A percentile compares a stretch with the other conserved stretches of the same genome.
phyloP scores from a whole-genome alignment of 2,329 filamentous ascomycete species.

The Trichoderma sp. region DNA sequence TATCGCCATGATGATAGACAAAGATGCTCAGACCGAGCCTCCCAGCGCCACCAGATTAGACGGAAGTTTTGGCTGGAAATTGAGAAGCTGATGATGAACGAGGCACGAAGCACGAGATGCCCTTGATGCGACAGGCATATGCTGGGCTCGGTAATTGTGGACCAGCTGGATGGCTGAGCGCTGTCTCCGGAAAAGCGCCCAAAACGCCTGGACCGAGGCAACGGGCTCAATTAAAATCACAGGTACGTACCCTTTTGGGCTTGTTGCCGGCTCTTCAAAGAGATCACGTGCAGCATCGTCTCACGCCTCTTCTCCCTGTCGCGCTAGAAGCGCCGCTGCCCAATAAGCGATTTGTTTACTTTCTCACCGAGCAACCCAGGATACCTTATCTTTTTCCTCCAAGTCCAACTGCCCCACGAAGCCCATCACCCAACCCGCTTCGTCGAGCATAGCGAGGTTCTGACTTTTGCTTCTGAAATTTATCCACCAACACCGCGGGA shows the following conservation, averaged over 20 bases:
- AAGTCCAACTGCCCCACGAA: conserved; percentile 15
- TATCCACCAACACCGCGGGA: background rate
- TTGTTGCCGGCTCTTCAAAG: too few relatives aligned
- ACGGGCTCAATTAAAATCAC: background rate
- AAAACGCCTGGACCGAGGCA: conserved; percentile 21
- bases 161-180: conserved; percentile 13
- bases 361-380: conserved; percentile 43
- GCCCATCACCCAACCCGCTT: conserved; percentile 13
- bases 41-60: conserved; percentile 31
- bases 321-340: conserved; percentile 22
- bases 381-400: conserved; percentile 9
- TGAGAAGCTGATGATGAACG: conserved; percentile 6
- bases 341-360: conserved; percentile 49
- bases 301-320: background rate
- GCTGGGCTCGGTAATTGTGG: conserved; percentile 31
- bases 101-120: conserved; percentile 26
- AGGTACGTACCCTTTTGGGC: conserved; percentile 1
- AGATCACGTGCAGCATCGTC: conserved; percentile 15
- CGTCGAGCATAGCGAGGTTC: conserved; percentile 21
- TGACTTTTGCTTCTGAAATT: background rate
- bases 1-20: conserved; percentile 66
- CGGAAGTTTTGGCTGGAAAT: background rate
- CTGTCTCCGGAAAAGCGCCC: conserved; percentile 3
- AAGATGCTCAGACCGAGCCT: conserved; percentile 27
- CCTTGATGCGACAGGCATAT: conserved; percentile 31